phyloP scores from a whole-genome alignment of 805 yeast genomes.

The Teunomyces panamensis region DNA sequence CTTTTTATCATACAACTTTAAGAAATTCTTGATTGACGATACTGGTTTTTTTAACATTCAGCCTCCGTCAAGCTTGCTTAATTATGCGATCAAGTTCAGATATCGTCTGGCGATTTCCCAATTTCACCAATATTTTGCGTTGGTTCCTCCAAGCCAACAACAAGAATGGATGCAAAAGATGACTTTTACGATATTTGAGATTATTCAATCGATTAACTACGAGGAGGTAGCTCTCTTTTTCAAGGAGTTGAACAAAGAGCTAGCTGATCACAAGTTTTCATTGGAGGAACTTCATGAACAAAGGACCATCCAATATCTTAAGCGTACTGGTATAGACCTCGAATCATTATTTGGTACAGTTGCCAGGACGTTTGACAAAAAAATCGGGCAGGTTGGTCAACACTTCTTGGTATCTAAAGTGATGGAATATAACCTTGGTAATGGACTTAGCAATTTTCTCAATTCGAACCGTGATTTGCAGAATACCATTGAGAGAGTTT shows the following conservation, averaged over 20 bases:
- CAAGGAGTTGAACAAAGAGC: conserved; percentile 1
- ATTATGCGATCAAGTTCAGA: conserved; percentile 3
- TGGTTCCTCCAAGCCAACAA: conserved; percentile 6
- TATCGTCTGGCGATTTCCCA: conserved; percentile 7
- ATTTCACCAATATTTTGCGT: conserved; percentile 19
- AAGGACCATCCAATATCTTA: background rate
- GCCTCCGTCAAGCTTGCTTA: background rate
- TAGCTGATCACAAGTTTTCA: conserved; percentile 5
- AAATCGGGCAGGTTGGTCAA: background rate
- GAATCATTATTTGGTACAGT: background rate
- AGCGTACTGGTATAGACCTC: background rate
- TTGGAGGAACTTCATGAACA: conserved; percentile 2
- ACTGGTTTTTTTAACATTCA: conserved; percentile 8
- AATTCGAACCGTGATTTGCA: conserved; percentile 4
- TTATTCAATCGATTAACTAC: conserved; percentile 11
- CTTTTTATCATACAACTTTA: conserved; percentile 9
- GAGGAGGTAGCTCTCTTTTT: conserved; percentile 11
- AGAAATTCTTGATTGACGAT: conserved; percentile 8
- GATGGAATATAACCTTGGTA: conserved; percentile 9
- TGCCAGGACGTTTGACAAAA: background rate
- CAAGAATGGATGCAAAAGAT: conserved; percentile 11
- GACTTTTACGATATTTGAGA: conserved; percentile 6
- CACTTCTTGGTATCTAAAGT: background rate
- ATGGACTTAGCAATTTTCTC: conserved; percentile 10
- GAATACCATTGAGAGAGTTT: background rate